Percentiles rank a stretch among this genome's conserved stretches.
Conservation (phyloP, 208 protist species). For the Acanthamoeba sp. region DNA sequence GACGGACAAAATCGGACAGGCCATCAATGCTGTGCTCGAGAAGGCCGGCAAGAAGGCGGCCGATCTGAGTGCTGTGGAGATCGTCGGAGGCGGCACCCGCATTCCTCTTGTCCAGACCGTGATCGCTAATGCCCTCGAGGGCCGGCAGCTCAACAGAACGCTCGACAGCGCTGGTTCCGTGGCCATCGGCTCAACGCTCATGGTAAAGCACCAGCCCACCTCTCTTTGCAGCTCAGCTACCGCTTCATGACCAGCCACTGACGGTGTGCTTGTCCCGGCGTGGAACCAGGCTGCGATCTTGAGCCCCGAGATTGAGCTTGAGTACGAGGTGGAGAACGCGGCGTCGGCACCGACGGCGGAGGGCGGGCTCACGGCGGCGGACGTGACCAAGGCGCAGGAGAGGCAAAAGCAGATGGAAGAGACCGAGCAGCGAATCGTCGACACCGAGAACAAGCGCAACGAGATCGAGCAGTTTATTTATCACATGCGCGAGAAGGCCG, state of each 20-base stretch:
- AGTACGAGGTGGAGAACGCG: conserved; percentile 53
- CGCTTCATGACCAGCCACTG: too few relatives aligned
- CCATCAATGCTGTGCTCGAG: conserved; percentile 35
- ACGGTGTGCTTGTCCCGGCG: background rate
- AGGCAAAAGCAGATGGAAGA: background rate
- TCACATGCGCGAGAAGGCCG: conserved; percentile 2
- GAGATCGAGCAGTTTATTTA: conserved; percentile 57
- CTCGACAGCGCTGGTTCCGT: conserved; percentile 61
- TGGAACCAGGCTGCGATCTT: conserved; percentile 28
- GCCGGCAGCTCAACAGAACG: background rate
- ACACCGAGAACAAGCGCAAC: conserved; percentile 64
- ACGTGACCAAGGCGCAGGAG: background rate
- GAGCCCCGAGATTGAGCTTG: conserved; percentile 55
- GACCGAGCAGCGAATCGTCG: conserved; percentile 17
- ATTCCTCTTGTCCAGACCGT: conserved; percentile 42
- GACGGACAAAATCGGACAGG: background rate
- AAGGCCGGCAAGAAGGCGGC: background rate
- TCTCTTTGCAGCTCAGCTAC: background rate
- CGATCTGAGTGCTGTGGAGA: conserved; percentile 37
- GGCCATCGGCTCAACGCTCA: conserved; percentile 57
- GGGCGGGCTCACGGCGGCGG: background rate
- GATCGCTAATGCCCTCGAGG: background rate
- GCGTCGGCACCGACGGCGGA: background rate
- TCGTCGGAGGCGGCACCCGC: conserved; percentile 46
- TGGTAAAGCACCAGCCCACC: background rate